Evolutionary conservation across 495 filamentous ascomycete genomes (phyloP), one percentile per base, ranked within the genome.

Genomic region (Xanthoparmelia taractica): DNA sequence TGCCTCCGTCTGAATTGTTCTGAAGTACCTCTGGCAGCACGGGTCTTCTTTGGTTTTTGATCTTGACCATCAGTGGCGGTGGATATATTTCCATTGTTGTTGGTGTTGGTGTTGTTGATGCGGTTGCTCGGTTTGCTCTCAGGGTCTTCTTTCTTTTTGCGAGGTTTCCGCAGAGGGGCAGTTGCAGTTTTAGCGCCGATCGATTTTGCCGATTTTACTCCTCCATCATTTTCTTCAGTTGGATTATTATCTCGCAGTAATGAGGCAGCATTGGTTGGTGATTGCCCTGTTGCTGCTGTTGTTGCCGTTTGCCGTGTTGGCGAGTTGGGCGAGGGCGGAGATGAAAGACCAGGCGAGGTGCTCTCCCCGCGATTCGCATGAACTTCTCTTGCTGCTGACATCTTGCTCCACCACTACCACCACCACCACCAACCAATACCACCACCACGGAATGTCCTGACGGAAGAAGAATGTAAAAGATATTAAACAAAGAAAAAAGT

Each of bases 1-100:
- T 77, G 72, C 65, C 79, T 81, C 69, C 80, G 81, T 36, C 63
- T 69, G 23, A 31, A 64, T 1, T 59, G 63, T 45, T 55, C 70
- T n/a, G 64, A 59, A 34, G 68, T 58, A 45, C 61, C 70, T 59
- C 57, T 57, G 12, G 58, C 55, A 47, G 63, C 69, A 50, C 69
- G 50, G 8, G 69, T 50, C 68, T 72, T 45, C 60, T 59, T 18
- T 48, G 59, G 64, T 78, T 74, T n/a, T 20, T 31, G 27, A 18
- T 73, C 36, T 41, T 71, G 65, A 5, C 41, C 63, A 20, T 71
- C 59, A 38, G 59, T 48, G 5, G 68, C 38, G 33, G 52, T 45
- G n/a, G 57, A 62, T 61, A 47, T 40, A 41, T 50, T 64, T n/a
- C 31, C 47, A 20, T 65, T 66, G 50, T 60, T 61, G 61, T 58